phyloP scores from a whole-genome alignment of 495 filamentous ascomycete genomes.

The Chaetomium fimeti region DNA sequence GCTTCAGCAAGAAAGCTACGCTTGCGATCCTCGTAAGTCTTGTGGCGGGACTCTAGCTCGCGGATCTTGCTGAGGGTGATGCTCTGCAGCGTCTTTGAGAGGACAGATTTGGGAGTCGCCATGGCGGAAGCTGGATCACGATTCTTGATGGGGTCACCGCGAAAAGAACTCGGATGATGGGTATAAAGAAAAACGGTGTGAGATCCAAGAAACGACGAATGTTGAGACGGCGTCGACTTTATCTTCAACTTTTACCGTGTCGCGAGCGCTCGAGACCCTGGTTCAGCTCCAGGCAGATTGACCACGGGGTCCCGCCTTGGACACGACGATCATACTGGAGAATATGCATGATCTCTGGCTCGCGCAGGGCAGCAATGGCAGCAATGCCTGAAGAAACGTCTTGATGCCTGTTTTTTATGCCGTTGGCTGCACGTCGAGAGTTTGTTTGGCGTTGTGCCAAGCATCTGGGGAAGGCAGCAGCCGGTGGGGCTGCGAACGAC shows the following conservation, averaged over 20 bases:
- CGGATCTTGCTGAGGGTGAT: conserved; percentile 65
- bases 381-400: conserved; percentile 1
- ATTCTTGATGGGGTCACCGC: too few species aligned
- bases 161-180: neutral
- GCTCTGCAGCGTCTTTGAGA: conserved; percentile 62
- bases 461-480: conserved; percentile 16
- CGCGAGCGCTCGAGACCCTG: neutral
- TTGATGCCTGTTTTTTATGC: neutral
- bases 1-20: conserved; percentile 36
- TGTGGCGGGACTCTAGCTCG: conserved; percentile 60
- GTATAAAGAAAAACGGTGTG: neutral
- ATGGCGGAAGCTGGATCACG: conserved; percentile 20
- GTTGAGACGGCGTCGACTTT: neutral
- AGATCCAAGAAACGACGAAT: neutral
- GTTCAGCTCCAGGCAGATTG: conserved; percentile 18
- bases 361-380: neutral
- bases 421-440: neutral
- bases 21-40: conserved; percentile 51
- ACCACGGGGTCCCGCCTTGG: neutral
- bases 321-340: neutral
- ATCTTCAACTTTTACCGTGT: neutral
- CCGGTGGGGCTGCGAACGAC: conserved; percentile 5
- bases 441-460: neutral
- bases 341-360: neutral
- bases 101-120: conserved; percentile 37